Base-by-base conservation (phyloP, 108 stramenopile genomes). In the Skeletonema menzelii region DNA sequence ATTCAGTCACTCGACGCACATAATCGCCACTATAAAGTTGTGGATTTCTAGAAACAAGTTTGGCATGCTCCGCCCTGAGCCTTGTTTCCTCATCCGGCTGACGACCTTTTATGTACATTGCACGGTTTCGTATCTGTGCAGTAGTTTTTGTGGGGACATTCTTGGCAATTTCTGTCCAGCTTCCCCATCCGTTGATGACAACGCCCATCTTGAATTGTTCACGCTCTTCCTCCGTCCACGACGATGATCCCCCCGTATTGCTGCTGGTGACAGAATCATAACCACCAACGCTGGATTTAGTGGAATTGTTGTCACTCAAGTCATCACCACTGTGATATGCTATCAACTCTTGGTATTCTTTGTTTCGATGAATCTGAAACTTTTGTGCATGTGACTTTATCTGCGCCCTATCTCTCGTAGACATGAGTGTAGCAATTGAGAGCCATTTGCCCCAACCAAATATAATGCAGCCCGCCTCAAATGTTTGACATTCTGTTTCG, bases 321-420 rank as follows among this genome's bases (percentile, higher is more conserved):
- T 53, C 35, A 5, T 55, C 35, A 20, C 46, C 27, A 47, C 5
- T 28, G 34, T 72, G 53, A 34, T 49, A 24, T 19, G 26, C 53
- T 26, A 22, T 22, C 22, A 72, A 49, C 35, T 22, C 19, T 13
- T 53, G 56, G 47, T 46, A 65, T 35, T 38, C 63, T 11, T 49
- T 19, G 8, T 64, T 49, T 20, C 64, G 57, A 35, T 65, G 30
- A 8, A 34, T 34, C 56, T 37, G 40, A 14, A 70, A 38, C 77
- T 79, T 79, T 56, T 79, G 77, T 2, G 77, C 77, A 72, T 79
- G 77, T 15, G 70, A 72, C 53, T 79, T 79, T 7, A 79, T 49
- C 53, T 79, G 77, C 0, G 27, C 5, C 22, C 34, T 30, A n/a
- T 65, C 47, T 27, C 77, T 31, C 3, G 77, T 63, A 17, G 60